Percentiles rank a stretch among this genome's conserved stretches.
Conservation (phyloP, 2,329 filamentous ascomycete genomes). For the Sodiomyces alkalinus region DNA sequence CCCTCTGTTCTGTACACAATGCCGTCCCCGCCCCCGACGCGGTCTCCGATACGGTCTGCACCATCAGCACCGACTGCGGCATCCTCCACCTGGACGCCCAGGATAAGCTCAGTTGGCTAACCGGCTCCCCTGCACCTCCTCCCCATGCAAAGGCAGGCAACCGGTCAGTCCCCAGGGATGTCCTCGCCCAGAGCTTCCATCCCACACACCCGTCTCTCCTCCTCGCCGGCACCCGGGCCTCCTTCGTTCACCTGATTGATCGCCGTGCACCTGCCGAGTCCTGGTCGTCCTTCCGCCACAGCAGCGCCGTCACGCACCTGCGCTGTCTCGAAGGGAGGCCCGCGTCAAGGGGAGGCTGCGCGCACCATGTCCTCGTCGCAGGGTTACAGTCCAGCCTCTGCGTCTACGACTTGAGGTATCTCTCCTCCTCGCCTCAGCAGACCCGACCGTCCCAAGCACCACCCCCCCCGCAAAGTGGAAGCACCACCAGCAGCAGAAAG, state of each 20-base stretch:
- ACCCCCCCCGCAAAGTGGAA: background rate
- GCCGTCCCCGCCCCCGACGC: slow-evolving; percentile 23
- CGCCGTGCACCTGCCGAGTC: slow-evolving; percentile 19
- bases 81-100: slow-evolving; percentile 21
- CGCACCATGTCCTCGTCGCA: slow-evolving; percentile 35
- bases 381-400: slow-evolving; percentile 33
- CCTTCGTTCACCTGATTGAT: slow-evolving; percentile 29
- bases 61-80: slow-evolving; percentile 30
- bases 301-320: slow-evolving; percentile 32
- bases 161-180: slow-evolving; percentile 22
- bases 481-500: background rate
- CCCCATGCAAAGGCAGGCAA: no score
- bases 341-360: no score
- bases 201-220: slow-evolving; percentile 26
- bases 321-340: slow-evolving; percentile 22
- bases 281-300: slow-evolving; percentile 18
- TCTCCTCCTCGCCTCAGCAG: slow-evolving; percentile 2
- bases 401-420: slow-evolving; percentile 41
- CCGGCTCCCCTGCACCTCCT: no score
- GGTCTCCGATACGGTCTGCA: background rate
- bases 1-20: slow-evolving; percentile 21
- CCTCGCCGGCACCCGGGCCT: slow-evolving; percentile 34
- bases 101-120: slow-evolving; percentile 18
- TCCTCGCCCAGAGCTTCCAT: slow-evolving; percentile 35
- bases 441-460: background rate